Evolutionary conservation across 2,329 filamentous ascomycete genomes (phyloP).

Genomic region (Fusarium incarnatum): DNA sequence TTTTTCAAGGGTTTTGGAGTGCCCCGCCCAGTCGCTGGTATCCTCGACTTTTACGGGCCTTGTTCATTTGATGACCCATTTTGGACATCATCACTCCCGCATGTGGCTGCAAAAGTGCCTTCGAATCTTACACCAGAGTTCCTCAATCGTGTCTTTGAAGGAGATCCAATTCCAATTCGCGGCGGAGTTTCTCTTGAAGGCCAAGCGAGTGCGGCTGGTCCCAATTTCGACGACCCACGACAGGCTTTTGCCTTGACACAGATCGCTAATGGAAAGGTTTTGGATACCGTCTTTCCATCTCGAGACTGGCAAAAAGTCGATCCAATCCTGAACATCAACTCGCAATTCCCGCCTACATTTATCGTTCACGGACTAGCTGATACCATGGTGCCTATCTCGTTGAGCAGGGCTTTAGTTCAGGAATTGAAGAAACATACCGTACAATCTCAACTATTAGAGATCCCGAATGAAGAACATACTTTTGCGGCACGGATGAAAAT

Average conservation of each 20-base stretch:
- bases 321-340: background rate
- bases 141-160: background rate
- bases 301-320: conserved; percentile 1
- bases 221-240: background rate
- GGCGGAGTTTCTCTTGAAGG: conserved; percentile 5
- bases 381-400: background rate
- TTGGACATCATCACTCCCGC: background rate
- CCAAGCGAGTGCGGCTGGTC: background rate
- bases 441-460: background rate
- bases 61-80: background rate
- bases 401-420: background rate
- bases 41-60: conserved; percentile 6
- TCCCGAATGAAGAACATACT: conserved; percentile 5
- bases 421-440: background rate
- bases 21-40: background rate
- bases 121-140: background rate
- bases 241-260: conserved; percentile 7
- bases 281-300: background rate
- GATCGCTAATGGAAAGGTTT: background rate
- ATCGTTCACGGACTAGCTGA: background rate
- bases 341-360: background rate
- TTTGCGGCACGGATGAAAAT: conserved; percentile 4
- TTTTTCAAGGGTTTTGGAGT: background rate
- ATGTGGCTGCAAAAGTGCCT: conserved; percentile 1
- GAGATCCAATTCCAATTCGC: background rate